A percentile compares a stretch with the other conserved stretches of the same genome.
phyloP scores from a whole-genome alignment of 1,284 basidiomycete species.

The Pseudozyma sp. region DNA sequence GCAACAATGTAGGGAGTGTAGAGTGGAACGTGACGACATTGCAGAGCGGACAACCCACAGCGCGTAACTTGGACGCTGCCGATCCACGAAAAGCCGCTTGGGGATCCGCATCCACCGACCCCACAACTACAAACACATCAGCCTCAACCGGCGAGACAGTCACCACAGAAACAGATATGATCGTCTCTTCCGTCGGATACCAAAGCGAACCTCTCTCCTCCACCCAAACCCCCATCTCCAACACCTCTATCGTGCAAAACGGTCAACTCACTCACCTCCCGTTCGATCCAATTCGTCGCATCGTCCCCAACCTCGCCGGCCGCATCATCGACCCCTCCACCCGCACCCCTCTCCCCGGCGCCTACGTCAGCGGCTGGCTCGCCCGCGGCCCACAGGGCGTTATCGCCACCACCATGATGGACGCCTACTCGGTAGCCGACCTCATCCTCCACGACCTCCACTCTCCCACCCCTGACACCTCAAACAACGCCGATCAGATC shows the following conservation, averaged over 20 bases:
- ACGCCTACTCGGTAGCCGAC: conserved; percentile 85
- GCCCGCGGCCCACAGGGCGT: conserved; percentile 91
- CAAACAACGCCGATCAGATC: background rate
- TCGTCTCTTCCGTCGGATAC: conserved; percentile 90
- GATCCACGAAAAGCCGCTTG: conserved; percentile 38
- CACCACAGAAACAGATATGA: conserved; percentile 77
- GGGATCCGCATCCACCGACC: conserved; percentile 19
- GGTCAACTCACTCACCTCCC: conserved; percentile 27
- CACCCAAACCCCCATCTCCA: background rate
- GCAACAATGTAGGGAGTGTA: conserved; percentile 20
- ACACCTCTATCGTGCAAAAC: background rate
- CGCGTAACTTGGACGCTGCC: conserved; percentile 24
- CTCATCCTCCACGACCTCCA: conserved; percentile 75
- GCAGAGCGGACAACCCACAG: conserved; percentile 23
- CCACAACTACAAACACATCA: conserved; percentile 11
- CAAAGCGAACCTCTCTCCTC: conserved; percentile 75
- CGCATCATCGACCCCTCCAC: conserved; percentile 59
- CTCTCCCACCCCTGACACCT: background rate
- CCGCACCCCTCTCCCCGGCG: conserved; percentile 71
- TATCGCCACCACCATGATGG: conserved; percentile 91
- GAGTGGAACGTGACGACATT: conserved; percentile 57
- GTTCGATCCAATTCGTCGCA: conserved; percentile 25
- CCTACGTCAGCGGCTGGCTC: conserved; percentile 96
- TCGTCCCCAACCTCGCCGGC: conserved; percentile 61
- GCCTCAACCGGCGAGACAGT: conserved; percentile 74